Percentiles rank a stretch among this genome's conserved stretches.
Conservation (phyloP, 768 basidiomycete genomes). For the Suillus plorans region DNA sequence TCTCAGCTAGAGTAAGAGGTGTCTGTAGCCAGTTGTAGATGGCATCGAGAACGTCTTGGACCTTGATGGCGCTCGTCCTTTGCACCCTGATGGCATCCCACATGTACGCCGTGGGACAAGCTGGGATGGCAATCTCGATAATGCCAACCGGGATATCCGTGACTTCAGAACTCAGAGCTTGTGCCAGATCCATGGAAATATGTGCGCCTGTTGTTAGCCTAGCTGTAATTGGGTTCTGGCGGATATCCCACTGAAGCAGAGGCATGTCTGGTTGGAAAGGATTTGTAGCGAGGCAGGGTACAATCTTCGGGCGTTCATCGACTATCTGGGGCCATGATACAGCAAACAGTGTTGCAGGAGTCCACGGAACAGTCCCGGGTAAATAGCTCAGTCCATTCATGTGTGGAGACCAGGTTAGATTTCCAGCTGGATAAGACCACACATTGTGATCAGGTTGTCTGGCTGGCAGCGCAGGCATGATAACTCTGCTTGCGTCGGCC, state of each 20-base stretch:
- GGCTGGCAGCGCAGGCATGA: slow-evolving; percentile 10
- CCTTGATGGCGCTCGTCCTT: slow-evolving; percentile 39
- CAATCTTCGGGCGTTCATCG: slow-evolving; percentile 24
- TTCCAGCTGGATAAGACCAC: slow-evolving; percentile 25
- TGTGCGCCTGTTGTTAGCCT: slow-evolving; percentile 31
- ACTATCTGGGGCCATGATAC: slow-evolving; percentile 16
- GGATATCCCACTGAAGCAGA: slow-evolving; percentile 36
- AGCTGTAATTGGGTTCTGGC: slow-evolving; percentile 31
- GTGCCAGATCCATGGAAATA: slow-evolving; percentile 22
- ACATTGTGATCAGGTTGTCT: slow-evolving; percentile 21
- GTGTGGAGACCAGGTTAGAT: slow-evolving; percentile 27
- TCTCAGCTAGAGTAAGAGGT: slow-evolving; percentile 36
- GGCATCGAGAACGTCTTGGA: slow-evolving; percentile 48
- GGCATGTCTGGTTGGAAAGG: slow-evolving; percentile 29
- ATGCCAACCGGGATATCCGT: slow-evolving; percentile 21
- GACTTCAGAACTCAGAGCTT: slow-evolving; percentile 21
- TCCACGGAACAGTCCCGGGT: slow-evolving; percentile 17
- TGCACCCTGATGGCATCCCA: slow-evolving; percentile 31
- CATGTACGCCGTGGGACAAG: slow-evolving; percentile 23
- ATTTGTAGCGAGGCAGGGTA: slow-evolving; percentile 31
- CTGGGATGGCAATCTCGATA: slow-evolving; percentile 26
- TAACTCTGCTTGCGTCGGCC: background rate
- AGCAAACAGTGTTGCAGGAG: slow-evolving; percentile 28
- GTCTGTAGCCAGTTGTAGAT: slow-evolving; percentile 49
- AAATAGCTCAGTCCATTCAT: slow-evolving; percentile 15